Evolutionary conservation across 306 rosid species (phyloP).

Genomic region (Cucurbita maxima): DNA sequence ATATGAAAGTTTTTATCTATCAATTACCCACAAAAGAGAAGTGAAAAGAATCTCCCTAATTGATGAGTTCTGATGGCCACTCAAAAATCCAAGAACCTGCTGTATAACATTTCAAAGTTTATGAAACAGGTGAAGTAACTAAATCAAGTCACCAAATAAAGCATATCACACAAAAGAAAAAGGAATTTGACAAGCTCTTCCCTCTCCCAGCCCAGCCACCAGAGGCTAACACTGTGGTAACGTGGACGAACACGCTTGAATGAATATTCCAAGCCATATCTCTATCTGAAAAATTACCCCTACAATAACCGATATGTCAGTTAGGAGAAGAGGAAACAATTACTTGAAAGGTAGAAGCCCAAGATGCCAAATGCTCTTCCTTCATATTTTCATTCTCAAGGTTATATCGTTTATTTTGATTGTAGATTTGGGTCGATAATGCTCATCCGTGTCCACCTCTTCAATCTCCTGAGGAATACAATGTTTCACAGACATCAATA

Average conservation of each 20-base stretch:
- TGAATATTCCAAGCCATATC: constrained; percentile 2
- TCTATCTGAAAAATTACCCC: background rate
- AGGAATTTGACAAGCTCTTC: background rate
- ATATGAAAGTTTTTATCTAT: background rate
- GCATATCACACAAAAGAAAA: background rate
- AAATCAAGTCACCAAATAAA: background rate
- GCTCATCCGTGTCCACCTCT: constrained; percentile 94
- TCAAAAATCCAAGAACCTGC: background rate
- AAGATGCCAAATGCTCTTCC: background rate
- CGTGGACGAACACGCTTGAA: background rate
- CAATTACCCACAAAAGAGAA: background rate
- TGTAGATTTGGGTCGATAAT: constrained; percentile 60
- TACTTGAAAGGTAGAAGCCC: background rate
- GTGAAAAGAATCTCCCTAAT: background rate
- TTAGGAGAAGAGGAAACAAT: constrained; percentile 1
- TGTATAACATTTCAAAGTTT: background rate
- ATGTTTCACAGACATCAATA: background rate
- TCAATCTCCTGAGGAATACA: constrained; percentile 48
- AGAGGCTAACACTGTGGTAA: background rate
- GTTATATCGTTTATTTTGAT: constrained; percentile 51
- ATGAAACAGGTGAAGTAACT: background rate
- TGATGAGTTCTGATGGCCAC: background rate
- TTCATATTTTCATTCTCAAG: constrained; percentile 29
- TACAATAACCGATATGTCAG: background rate
- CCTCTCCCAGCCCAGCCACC: background rate